Evolutionary conservation across 176 grass and related monocot genomes (phyloP), one percentile per base, ranked within the genome.

Genomic region (Oryza longistaminata): DNA sequence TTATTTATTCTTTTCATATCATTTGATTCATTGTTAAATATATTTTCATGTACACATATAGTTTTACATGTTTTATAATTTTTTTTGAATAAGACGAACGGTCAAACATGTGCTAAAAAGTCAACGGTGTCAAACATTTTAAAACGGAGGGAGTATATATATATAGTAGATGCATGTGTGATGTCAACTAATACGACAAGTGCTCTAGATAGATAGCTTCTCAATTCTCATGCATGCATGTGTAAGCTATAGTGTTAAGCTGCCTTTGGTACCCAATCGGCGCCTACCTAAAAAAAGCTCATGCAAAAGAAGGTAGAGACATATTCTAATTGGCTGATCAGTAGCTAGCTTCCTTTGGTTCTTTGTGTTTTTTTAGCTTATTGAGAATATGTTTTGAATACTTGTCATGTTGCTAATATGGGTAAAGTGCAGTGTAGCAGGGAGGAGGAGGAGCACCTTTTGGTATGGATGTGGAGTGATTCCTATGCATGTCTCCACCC

Each of bases 121-220:
- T n/a, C n/a, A n/a, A n/a, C n/a, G n/a, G n/a, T n/a, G n/a, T n/a
- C n/a, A n/a, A n/a, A n/a, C n/a, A n/a, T n/a, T n/a, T n/a, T n/a
- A n/a, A n/a, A n/a, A n/a, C n/a, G n/a, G n/a, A n/a, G n/a, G n/a
- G n/a, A n/a, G n/a, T n/a, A 35, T 35, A 35, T 35, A 35, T 35
- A 40, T 7, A 40, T 9, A 40, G 39, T 40, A 43, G 58, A 52
- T 86, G 84, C 42, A 83, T 75, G 15, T 13, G 45, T 70, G 49
- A 76, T 76, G 78, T 81, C 85, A 68, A 68, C 70, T 68, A 75
- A 87, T 87, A 87, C 85, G 85, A 75, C 85, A 81, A 81, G 53
- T 24, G 17, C 17, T 21, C 16, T 55, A 58, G 11, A 39, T 31
- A 31, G 29, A 2, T 43, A 24, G 8, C 14, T 27, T 21, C 6